These are phyloP conservation scores for Lolium perenne DNA, from an alignment of 176 grass and related monocot species.

Conservation along the genomic window DNA sequence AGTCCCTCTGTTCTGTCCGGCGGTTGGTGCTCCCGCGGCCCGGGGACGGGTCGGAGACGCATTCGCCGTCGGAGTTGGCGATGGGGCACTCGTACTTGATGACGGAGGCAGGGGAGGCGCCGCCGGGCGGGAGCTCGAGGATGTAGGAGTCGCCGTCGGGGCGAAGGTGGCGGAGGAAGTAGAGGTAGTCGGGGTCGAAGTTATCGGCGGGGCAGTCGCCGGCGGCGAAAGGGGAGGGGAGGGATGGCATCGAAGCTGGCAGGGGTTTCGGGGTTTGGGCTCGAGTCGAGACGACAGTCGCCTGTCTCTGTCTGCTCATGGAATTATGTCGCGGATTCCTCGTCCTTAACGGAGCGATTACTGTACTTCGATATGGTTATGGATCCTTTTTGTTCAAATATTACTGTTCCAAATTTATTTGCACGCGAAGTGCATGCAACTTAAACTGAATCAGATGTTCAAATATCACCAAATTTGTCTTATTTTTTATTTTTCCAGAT, in stretches of 20 bases:
- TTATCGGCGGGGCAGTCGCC: constrained; percentile 41
- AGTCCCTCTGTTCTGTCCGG: neutral
- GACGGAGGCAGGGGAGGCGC: constrained; percentile 13
- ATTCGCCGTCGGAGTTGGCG: constrained; percentile 38
- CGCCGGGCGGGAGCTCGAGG: constrained; percentile 46
- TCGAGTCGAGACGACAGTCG: too few species aligned
- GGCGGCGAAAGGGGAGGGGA: constrained; percentile 16
- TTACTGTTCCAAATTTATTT: too few species aligned
- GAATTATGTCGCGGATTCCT: neutral
- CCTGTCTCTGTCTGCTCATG: neutral
- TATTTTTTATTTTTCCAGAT: too few species aligned
- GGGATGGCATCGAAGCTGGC: neutral
- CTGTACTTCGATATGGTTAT: too few species aligned
- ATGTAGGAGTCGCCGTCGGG: constrained; percentile 57
- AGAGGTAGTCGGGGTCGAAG: constrained; percentile 61
- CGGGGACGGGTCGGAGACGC: constrained; percentile 47
- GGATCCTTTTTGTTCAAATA: too few species aligned
- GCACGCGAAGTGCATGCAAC: too few species aligned
- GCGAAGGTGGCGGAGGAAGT: constrained; percentile 64
- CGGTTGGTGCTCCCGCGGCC: constrained; percentile 2
- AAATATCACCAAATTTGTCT: too few species aligned
- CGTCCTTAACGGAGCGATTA: too few species aligned
- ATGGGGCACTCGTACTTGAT: constrained; percentile 54
- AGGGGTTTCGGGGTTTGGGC: constrained; percentile 21
- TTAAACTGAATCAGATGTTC: too few species aligned